Base-by-base conservation (phyloP, 768 basidiomycete genomes). In the Cytidiella melzeri region DNA sequence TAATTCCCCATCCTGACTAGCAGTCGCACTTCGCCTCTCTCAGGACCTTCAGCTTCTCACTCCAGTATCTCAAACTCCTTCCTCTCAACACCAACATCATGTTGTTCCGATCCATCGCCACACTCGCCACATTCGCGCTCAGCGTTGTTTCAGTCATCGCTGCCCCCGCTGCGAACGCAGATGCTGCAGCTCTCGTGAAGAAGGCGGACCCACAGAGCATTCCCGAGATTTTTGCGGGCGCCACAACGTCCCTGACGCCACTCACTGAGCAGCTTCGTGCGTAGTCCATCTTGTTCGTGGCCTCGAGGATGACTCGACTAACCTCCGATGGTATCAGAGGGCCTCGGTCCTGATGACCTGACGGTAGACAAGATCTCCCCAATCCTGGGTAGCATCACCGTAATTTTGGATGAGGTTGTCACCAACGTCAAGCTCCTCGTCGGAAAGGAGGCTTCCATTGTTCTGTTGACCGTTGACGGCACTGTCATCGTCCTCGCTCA, bases 61-160 rank as follows among this genome's bases (percentile, higher is more conserved):
- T 15, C 15, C 30, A 15, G 9, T 34, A 7, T 34, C 15, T 15
- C 30, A 34, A 34, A 7, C 50, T 55, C 63, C 66, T 47, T 53
- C 67, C 66, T 25, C 64, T 69, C 62, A 7, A 34, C 50, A 64
- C 30, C 30, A 15, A 59, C 51, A 72, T 71, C 69, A 63, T 56
- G 60, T 69, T 65, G 45, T 66, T 67, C 55, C 50, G 41, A 51
- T 48, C 47, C 50, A 24, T 61, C 43, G 44, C 54, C 45, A 30
- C 55, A 55, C 41, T 64, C 54, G 39, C 63, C 36, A 45, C 55
- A 46, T 54, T 59, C 19, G 53, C 67, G 36, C 58, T 70, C 45
- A 59, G 60, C 45, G 47, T 60, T 41, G 25, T 52, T 28, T 39
- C 60, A 44, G 48, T 48, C 34, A 19, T 39, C 27, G 48, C 55